phyloP scores from a whole-genome alignment of 441 rosid species.

The Erodium moschatum region DNA sequence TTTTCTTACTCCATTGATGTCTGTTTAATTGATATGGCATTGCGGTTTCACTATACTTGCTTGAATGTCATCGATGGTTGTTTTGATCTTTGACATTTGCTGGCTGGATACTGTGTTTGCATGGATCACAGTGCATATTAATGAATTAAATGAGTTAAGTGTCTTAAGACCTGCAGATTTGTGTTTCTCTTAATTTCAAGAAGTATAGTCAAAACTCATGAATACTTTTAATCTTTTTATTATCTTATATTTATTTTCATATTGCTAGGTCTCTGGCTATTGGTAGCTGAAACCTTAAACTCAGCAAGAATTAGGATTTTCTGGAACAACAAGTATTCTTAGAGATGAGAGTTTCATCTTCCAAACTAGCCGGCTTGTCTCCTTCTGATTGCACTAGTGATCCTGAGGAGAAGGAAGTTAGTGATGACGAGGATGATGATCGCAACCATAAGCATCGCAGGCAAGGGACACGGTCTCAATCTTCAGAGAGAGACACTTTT shows the following conservation, averaged over 20 bases:
- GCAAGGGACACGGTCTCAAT: constrained; percentile 56
- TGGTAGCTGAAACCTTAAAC: neutral
- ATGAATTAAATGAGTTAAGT: neutral
- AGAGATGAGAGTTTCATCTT: constrained; percentile 72
- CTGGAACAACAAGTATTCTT: constrained; percentile 15
- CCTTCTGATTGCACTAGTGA: constrained; percentile 62
- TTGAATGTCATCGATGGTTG: neutral
- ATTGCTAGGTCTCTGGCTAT: neutral
- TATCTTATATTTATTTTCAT: neutral
- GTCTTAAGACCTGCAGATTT: neutral
- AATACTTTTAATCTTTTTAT: neutral
- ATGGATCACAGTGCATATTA: neutral
- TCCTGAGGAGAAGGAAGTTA: constrained; percentile 85
- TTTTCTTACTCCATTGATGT: neutral
- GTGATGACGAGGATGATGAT: constrained; percentile 97
- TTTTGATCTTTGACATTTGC: constrained; percentile 3
- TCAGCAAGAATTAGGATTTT: neutral
- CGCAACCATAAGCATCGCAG: constrained; percentile 97
- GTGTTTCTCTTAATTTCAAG: constrained; percentile 4
- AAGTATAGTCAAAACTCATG: neutral
- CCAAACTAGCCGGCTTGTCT: constrained; percentile 50
- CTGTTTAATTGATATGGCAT: neutral
- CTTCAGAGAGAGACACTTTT: constrained; percentile 55
- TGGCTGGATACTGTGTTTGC: neutral
- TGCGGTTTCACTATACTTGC: neutral